phyloP scores from a whole-genome alignment of 768 basidiomycete genomes.

The Cystoderma amianthinum region DNA sequence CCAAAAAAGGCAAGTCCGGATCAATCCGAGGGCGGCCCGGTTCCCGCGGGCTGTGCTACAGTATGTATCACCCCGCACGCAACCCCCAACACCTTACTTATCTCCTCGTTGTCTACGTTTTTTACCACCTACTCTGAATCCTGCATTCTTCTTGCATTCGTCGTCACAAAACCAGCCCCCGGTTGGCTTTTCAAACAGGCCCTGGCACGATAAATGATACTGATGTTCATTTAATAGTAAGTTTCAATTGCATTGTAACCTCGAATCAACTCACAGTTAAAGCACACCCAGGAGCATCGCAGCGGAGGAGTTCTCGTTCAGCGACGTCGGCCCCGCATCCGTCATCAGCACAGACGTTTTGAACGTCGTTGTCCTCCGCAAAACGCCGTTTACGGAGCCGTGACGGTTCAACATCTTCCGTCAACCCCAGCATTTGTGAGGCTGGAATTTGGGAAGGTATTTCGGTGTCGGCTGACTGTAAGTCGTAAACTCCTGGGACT shows the following conservation, averaged over 20 bases:
- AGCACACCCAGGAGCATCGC: conserved; percentile 8
- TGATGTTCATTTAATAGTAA: conserved; percentile 3
- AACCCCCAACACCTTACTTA: too few relatives aligned
- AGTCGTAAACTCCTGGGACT: too few relatives aligned
- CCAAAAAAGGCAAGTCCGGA: not conserved
- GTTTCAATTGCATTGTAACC: conserved; percentile 1
- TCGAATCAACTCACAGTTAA: conserved; percentile 5
- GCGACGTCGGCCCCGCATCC: conserved; percentile 3
- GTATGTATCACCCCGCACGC: too few relatives aligned
- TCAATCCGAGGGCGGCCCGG: not conserved
- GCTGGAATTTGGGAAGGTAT: too few relatives aligned
- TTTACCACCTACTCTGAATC: conserved; percentile 2
- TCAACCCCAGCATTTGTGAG: too few relatives aligned
- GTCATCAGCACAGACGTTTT: conserved; percentile 6
- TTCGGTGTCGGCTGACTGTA: too few relatives aligned
- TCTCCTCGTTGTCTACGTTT: conserved; percentile 1
- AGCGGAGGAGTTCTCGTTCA: conserved; percentile 5
- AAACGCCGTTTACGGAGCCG: not conserved
- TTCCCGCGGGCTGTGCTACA: not conserved
- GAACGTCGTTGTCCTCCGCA: not conserved
- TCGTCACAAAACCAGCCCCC: conserved; percentile 10
- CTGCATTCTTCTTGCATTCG: conserved; percentile 7
- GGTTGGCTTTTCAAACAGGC: conserved; percentile 6
- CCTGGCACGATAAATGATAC: conserved; percentile 10
- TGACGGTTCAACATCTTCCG: not conserved